phyloP scores from a whole-genome alignment of 179 eudicot genomes.

The Beta lomatogona region DNA sequence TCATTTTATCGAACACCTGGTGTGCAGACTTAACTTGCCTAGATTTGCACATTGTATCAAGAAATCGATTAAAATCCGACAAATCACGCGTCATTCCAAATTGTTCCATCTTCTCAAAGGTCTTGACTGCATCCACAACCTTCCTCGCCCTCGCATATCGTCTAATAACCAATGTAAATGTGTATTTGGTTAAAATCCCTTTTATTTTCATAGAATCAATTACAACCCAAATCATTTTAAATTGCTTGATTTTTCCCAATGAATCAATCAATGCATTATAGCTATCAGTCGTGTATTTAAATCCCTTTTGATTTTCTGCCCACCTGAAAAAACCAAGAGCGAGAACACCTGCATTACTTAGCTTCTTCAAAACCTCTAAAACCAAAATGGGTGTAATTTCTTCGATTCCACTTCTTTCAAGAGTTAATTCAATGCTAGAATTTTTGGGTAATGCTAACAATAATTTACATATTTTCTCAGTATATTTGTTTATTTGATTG shows the following conservation, averaged over 20 bases:
- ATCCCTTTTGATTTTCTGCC: constrained; percentile 66
- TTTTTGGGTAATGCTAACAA: constrained; percentile 32
- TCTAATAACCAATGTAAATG: constrained; percentile 64
- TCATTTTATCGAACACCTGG: constrained; percentile 73
- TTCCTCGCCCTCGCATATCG: constrained; percentile 74
- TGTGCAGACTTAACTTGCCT: constrained; percentile 68
- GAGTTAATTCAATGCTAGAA: constrained; percentile 33
- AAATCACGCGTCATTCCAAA: constrained; percentile 57
- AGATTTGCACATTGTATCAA: constrained; percentile 65
- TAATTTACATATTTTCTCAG: constrained; percentile 45
- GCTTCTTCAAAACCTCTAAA: constrained; percentile 50
- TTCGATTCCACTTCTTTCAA: constrained; percentile 32
- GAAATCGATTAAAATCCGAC: constrained; percentile 62
- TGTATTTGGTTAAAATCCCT: constrained; percentile 53
- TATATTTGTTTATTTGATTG: constrained; percentile 32
- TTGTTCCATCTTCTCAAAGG: constrained; percentile 71
- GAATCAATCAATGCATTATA: constrained; percentile 73
- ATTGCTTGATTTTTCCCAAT: constrained; percentile 82
- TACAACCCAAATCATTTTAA: constrained; percentile 60
- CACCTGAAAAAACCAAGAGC: constrained; percentile 74
- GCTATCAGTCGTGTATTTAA: constrained; percentile 51
- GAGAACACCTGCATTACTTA: constrained; percentile 67
- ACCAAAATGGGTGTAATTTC: constrained; percentile 43
- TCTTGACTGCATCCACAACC: constrained; percentile 57
- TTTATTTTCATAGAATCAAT: constrained; percentile 61